Evolutionary conservation across 495 filamentous ascomycete genomes (phyloP), one percentile per base, ranked within the genome.

Genomic region (Penicillium psychrofluorescens): DNA sequence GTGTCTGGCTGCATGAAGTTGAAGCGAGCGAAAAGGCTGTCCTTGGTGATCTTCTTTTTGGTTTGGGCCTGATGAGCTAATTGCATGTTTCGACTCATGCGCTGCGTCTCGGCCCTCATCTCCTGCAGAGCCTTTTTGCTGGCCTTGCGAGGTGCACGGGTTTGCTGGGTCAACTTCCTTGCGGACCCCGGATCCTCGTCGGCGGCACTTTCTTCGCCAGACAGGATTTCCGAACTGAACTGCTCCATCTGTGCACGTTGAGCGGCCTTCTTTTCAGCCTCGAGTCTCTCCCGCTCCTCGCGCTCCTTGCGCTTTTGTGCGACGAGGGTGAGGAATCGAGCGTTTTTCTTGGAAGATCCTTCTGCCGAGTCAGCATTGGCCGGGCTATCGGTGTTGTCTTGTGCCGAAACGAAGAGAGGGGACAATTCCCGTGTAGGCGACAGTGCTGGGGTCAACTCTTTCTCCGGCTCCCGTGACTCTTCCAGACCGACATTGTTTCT

Each of bases 111-210:
- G 35, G 86, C 75, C 44, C 79, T 79, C 83, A 97, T 95, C 56
- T 97, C 91, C 63, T 95, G 86, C n/a, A 95, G 44, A 0, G 94
- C 92, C 68, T 91, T 95, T 69, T 94, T 97, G 67, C 90, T 88
- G 4, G 92, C 92, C 54, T 90, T 95, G 1, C 92, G 79, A 4
- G 84, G 69, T 6, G 88, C 85, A 7, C 81, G 79, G 11, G 79
- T 62, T 30, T 82, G 70, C 45, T 87, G 82, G 1, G 78, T 78
- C 29, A 87, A 60, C 45, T 74, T 80, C 30, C 70, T 65, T 6
- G 67, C 82, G 29, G 71, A 77, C 8, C 67, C 71, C 31, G 76
- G 76, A 47, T 84, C 78, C 41, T 75, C 68, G 16, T 77, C 76
- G 10, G 77, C 79, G 27, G 22, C 22, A 22, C 61, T 71, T 28